Conservation (phyloP, 306 rosid genomes). For the Dalbergia cultrata region DNA sequence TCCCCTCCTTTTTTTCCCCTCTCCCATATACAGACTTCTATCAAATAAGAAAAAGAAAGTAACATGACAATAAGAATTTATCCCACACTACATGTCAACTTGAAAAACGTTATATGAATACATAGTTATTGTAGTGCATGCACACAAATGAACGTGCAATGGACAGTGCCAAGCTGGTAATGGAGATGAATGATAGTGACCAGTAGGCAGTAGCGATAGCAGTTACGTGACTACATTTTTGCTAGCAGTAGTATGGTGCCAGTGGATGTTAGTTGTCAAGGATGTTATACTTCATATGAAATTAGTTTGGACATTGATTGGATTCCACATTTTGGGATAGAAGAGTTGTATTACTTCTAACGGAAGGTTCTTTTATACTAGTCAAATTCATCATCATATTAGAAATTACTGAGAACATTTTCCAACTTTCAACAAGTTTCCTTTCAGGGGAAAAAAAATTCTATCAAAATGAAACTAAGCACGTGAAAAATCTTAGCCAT, state of each 20-base stretch:
- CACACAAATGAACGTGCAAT: slow-evolving; percentile 26
- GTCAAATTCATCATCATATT: neutral
- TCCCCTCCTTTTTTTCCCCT: neutral
- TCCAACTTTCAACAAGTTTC: slow-evolving; percentile 22
- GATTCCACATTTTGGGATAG: slow-evolving; percentile 28
- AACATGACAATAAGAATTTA: neutral
- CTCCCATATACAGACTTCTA: neutral
- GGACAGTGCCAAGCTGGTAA: slow-evolving; percentile 12
- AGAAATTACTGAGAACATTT: slow-evolving; percentile 34
- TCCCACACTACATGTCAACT: neutral
- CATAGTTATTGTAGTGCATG: slow-evolving; percentile 9
- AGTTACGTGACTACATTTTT: neutral
- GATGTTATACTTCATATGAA: neutral
- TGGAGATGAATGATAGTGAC: neutral
- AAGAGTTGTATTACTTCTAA: neutral
- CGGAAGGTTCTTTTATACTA: neutral
- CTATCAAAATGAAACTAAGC: slow-evolving; percentile 6
- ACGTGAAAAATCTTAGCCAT: slow-evolving; percentile 36
- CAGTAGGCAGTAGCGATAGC: neutral
- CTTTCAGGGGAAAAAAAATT: slow-evolving; percentile 3
- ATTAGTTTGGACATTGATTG: neutral
- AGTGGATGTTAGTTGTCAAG: neutral
- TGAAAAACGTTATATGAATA: slow-evolving; percentile 14
- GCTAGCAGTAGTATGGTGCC: neutral
- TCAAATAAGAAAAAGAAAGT: neutral